phyloP scores from a whole-genome alignment of 2,329 filamentous ascomycete species.

The Cercospora berteroae region DNA sequence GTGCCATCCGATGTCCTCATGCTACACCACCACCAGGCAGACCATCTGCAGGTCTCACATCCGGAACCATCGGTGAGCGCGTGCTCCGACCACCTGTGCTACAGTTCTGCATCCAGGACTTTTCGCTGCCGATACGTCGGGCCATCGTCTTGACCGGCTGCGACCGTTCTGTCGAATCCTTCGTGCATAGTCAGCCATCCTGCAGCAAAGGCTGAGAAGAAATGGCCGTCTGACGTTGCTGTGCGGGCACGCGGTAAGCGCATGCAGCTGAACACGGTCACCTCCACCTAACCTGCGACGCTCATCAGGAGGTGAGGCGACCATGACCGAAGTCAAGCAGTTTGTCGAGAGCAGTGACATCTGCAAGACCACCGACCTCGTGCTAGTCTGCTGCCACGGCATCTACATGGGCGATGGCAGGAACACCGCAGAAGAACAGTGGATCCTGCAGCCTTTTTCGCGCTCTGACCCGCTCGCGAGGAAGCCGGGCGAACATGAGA shows the following conservation, averaged over 20 bases:
- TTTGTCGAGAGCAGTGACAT: slow-evolving; percentile 25
- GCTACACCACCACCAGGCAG: neutral
- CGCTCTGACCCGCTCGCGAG: slow-evolving; percentile 37
- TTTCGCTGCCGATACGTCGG: neutral
- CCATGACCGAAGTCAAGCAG: slow-evolving; percentile 26
- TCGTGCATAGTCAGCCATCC: neutral
- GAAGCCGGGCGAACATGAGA: slow-evolving; percentile 67
- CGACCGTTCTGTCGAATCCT: neutral
- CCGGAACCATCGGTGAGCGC: neutral
- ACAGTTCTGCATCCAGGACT: neutral
- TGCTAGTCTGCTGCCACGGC: slow-evolving; percentile 81
- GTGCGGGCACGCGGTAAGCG: neutral
- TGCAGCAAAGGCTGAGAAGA: neutral
- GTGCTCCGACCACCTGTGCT: neutral
- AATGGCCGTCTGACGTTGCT: slow-evolving; percentile 5
- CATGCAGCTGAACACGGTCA: neutral
- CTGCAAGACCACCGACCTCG: slow-evolving; percentile 50
- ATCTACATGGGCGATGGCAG: slow-evolving; percentile 61
- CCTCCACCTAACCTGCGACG: neutral
- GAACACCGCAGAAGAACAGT: slow-evolving; percentile 41
- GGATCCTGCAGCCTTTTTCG: slow-evolving; percentile 75
- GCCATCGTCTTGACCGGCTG: neutral
- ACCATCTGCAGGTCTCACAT: neutral
- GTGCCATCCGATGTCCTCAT: neutral
- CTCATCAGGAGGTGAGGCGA: slow-evolving; percentile 1